These are phyloP conservation scores for Alternaria angustiovoidea DNA, from an alignment of 2,329 filamentous ascomycete species.

Conservation along the genomic window DNA sequence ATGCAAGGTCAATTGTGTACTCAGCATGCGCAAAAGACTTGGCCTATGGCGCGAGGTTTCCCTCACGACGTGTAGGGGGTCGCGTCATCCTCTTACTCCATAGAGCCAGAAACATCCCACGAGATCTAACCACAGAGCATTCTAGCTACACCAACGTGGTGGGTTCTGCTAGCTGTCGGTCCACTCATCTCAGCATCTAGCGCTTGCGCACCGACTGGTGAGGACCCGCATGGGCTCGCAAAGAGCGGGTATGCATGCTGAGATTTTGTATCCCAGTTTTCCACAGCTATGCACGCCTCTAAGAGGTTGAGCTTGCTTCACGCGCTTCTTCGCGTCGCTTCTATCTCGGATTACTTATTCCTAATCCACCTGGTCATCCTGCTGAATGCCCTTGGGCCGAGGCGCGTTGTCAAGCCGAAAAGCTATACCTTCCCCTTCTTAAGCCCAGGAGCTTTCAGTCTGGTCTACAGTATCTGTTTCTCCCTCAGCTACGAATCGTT, in stretches of 20 bases:
- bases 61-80: slow-evolving; percentile 20
- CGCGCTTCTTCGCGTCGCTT: slow-evolving; percentile 21
- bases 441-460: slow-evolving; percentile 14
- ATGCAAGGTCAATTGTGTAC: slow-evolving; percentile 21
- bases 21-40: slow-evolving; percentile 6
- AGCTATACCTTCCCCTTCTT: slow-evolving; percentile 17
- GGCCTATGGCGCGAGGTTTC: slow-evolving; percentile 25
- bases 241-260: slow-evolving; percentile 28
- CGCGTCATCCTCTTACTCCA: slow-evolving; percentile 28
- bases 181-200: slow-evolving; percentile 30
- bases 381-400: slow-evolving; percentile 26
- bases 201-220: slow-evolving; percentile 19
- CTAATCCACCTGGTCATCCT: slow-evolving; percentile 16
- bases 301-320: slow-evolving; percentile 21
- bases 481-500: slow-evolving; percentile 25
- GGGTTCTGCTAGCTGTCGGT: slow-evolving; percentile 24
- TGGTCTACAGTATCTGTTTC: slow-evolving; percentile 15
- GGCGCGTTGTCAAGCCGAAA: slow-evolving; percentile 18
- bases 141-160: slow-evolving; percentile 36
- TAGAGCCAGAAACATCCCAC: slow-evolving; percentile 33
- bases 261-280: slow-evolving; percentile 29
- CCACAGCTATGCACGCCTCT: slow-evolving; percentile 25
- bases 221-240: slow-evolving; percentile 20
- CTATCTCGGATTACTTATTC: slow-evolving; percentile 28
- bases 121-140: slow-evolving; percentile 31